Evolutionary conservation across 2,329 filamentous ascomycete species (phyloP), one percentile per base, ranked within the genome.

Genomic region (Botrytis porri): DNA sequence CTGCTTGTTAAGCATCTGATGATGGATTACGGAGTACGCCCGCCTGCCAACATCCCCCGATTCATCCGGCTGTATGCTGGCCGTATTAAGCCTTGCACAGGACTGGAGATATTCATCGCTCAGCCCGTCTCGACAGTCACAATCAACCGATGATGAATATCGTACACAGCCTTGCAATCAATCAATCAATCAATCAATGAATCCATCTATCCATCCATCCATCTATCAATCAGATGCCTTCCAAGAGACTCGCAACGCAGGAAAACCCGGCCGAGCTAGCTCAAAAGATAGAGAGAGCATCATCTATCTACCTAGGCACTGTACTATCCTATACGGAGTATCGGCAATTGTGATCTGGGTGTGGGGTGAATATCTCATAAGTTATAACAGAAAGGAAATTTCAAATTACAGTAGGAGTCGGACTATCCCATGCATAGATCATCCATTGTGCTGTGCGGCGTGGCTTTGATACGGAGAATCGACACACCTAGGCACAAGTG

Each of bases 361-460:
- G 69, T 71, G 61, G 48, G 69, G 59, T 54, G 41, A n/a, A 32
- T 32, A 37, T 61, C 45, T 66, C 32, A 65, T 59, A 51, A 70
- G 73, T 69, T 62, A 74, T 48, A 69, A 66, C 73, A 54, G 48
- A 62, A 70, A 69, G 73, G 73, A 74, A 74, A 67, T 73, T 71
- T 61, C 60, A 59, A 54, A 71, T 64, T 59, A 70, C 71, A 64
- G 60, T 41, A 54, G 20, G 29, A 41, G 39, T 41, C 39, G 39
- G 29, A 63, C 59, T 54, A 71, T 64, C 65, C 70, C 69, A 75
- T 76, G 76, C 75, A 78, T 76, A 71, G 73, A 54, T 73, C 77
- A 57, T 60, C 60, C 66, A 62, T 74, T 74, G 76, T 76, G 67
- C 77, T 75, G 76, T 77, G 76, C 76, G 72, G 66, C 71, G 72